phyloP scores from a whole-genome alignment of 2,329 filamentous ascomycete genomes.

The Trichoderma citrinoviride region DNA sequence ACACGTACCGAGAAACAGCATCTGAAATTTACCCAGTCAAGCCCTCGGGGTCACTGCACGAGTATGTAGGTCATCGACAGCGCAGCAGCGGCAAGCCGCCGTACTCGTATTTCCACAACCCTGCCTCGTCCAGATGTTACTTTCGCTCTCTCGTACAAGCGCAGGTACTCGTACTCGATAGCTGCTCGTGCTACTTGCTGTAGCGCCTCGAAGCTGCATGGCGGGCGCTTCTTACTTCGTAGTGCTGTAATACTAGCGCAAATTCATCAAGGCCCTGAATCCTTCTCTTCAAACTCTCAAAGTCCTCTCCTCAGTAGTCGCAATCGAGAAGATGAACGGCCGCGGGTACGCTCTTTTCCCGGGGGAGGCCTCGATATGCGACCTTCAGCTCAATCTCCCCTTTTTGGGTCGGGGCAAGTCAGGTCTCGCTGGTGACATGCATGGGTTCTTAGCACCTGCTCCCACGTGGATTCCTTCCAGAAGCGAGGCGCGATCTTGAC shows the following conservation, averaged over 20 bases:
- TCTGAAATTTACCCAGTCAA: background rate
- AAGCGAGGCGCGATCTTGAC: constrained; percentile 20
- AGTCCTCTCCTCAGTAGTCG: background rate
- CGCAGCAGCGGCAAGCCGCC: constrained; percentile 2
- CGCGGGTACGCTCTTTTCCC: background rate
- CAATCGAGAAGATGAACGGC: background rate
- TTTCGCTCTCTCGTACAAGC: background rate
- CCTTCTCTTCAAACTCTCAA: background rate
- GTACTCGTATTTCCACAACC: constrained; percentile 19
- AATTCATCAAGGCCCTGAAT: background rate
- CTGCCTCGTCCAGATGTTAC: constrained; percentile 1
- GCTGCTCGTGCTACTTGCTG: constrained; percentile 2
- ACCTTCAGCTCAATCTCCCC: constrained; percentile 1
- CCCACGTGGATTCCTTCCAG: constrained; percentile 20
- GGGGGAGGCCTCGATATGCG: background rate
- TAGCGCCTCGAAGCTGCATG: constrained; percentile 13
- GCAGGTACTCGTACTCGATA: background rate
- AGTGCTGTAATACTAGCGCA: constrained; percentile 5
- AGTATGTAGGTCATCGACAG: background rate
- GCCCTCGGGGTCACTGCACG: background rate
- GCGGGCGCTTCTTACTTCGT: background rate
- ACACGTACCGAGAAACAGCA: too few relatives aligned
- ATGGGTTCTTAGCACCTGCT: constrained; percentile 11
- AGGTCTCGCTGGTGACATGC: constrained; percentile 13
- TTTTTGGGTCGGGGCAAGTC: constrained; percentile 4